Evolutionary conservation across 768 basidiomycete genomes (phyloP), one percentile per base, ranked within the genome.

Genomic region (Phylloporus rhodoxanthus): DNA sequence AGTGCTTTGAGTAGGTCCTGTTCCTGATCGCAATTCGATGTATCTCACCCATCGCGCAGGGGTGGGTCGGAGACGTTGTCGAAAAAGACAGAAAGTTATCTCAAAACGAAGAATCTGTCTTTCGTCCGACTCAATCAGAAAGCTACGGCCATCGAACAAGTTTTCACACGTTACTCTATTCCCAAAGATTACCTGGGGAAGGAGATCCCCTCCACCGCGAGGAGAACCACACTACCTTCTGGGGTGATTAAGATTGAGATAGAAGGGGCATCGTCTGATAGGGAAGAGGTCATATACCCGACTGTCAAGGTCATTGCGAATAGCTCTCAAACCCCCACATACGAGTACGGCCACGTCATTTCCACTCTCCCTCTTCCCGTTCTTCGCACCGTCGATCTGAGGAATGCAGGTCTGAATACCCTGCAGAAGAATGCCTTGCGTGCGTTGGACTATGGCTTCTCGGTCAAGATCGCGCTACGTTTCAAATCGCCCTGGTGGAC

Each of bases 401-500:
- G 58, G 60, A 48, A 28, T 46, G 50, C 62, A 25, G 47, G 57
- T 7, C 48, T 75, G 28, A 52, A 51, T 21, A 43, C 52, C 33
- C 43, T 56, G 57, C 75, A 74, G 48, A 51, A 17, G 42, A 70
- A 63, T 3, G 73, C 74, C 0, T 57, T 78, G 29, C 72, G 74
- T 4, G 38, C 59, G 6, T 54, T 77, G 20, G 45, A 59, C 25
- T 77, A 76, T 38, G 64, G 61, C 8, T 52, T 68, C 5, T 57
- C 71, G 3, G 60, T 64, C 55, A 78, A 78, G 60, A 61, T 78
- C 34, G 76, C 62, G 13, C 42, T 78, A 33, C 67, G 70, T 47
- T 78, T 78, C 62, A 62, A 64, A 50, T 57, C 63, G 1, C 49
- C 64, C 2, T 77, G 76, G 75, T 77, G 75, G 75, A 67, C 58